phyloP scores from a whole-genome alignment of 305 asterid genomes.

The Fraxinus latifolia region DNA sequence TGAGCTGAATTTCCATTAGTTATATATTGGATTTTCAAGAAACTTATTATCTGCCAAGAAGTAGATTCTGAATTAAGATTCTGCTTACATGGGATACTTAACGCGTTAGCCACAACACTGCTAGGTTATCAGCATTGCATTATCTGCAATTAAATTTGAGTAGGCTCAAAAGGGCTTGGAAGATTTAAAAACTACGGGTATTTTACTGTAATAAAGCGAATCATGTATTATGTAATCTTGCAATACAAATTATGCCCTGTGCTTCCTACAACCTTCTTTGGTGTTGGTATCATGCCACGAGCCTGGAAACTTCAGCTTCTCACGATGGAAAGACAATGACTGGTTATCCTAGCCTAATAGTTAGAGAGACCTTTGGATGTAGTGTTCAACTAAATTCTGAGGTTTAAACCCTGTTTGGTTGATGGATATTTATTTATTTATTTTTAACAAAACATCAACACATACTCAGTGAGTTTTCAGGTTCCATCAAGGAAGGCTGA shows the following conservation, averaged over 20 bases:
- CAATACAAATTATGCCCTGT: background rate
- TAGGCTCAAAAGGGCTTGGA: slow-evolving; percentile 4
- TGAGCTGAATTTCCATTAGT: slow-evolving; percentile 27
- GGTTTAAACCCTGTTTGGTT: background rate
- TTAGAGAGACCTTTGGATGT: background rate
- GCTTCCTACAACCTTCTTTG: background rate
- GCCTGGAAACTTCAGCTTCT: background rate
- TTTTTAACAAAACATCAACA: no score
- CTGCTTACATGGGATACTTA: background rate
- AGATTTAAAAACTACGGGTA: background rate
- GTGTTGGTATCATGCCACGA: background rate
- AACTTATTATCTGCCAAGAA: background rate
- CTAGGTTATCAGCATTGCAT: background rate
- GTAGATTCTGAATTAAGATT: background rate
- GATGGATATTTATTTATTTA: background rate
- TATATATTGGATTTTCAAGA: slow-evolving; percentile 3
- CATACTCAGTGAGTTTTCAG: no score
- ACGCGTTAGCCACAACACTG: background rate
- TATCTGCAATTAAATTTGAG: slow-evolving; percentile 3
- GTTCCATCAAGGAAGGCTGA: no score
- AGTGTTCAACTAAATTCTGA: background rate
- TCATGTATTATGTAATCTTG: background rate
- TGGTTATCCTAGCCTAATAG: background rate
- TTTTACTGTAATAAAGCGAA: background rate
- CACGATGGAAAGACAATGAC: background rate